A percentile compares a stretch with the other conserved stretches of the same genome.
These are phyloP conservation scores for Saccharum hybrid DNA, from an alignment of 202 grass and related monocot species.

Conservation along the genomic window DNA sequence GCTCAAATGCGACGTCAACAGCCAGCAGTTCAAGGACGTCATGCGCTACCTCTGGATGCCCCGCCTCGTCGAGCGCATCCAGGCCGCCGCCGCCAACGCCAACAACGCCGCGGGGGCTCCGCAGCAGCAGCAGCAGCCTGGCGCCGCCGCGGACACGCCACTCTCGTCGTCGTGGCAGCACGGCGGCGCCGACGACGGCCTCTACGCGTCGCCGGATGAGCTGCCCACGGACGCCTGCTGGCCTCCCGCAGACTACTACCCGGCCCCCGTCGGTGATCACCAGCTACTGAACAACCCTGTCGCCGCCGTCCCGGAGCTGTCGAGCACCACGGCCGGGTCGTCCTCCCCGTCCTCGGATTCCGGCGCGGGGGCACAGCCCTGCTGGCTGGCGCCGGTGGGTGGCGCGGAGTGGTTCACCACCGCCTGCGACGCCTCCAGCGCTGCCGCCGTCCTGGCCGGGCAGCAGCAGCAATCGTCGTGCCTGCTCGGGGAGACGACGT, in stretches of 20 bases:
- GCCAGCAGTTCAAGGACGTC: constrained; percentile 97
- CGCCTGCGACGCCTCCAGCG: constrained; percentile 56
- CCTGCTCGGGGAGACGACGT: constrained; percentile 46
- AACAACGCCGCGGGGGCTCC: background rate
- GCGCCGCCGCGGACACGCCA: constrained; percentile 13
- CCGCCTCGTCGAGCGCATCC: constrained; percentile 90
- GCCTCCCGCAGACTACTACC: constrained; percentile 11
- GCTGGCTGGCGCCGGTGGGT: constrained; percentile 43
- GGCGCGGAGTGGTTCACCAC: constrained; percentile 54
- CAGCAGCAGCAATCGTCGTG: constrained; percentile 35
- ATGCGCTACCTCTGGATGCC: constrained; percentile 99
- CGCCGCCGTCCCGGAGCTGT: constrained; percentile 57
- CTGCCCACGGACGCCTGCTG: constrained; percentile 44
- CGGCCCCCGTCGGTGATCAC: background rate
- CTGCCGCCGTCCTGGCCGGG: background rate
- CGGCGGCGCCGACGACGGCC: background rate
- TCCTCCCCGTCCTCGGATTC: constrained; percentile 65
- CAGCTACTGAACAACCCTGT: background rate
- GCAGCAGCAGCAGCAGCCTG: background rate
- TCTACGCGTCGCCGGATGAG: constrained; percentile 44
- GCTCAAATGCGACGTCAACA: constrained; percentile 99
- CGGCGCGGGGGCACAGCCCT: constrained; percentile 53
- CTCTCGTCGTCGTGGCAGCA: constrained; percentile 41
- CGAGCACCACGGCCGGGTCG: constrained; percentile 57
- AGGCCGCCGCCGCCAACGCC: constrained; percentile 48